These are phyloP conservation scores for Trametes coccinea DNA, from an alignment of 768 basidiomycete species.

Conservation along the genomic window DNA sequence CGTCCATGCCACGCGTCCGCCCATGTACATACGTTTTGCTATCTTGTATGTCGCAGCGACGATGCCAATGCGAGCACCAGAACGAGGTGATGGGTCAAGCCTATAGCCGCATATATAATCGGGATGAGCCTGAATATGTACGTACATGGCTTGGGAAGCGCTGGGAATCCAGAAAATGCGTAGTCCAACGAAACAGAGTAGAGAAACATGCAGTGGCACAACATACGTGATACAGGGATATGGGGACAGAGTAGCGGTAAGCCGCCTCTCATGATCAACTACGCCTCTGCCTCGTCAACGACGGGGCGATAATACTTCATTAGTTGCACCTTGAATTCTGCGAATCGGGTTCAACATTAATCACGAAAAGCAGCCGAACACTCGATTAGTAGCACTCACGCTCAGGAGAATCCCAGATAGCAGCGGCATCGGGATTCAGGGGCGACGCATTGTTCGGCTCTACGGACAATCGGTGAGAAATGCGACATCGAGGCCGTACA, in stretches of 20 bases:
- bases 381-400: conserved; percentile 37
- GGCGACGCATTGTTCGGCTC: conserved; percentile 95
- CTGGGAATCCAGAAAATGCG: conserved; percentile 16
- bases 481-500: neutral
- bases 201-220: conserved; percentile 21
- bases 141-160: conserved; percentile 18
- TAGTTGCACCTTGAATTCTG: conserved; percentile 73
- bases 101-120: too few species aligned
- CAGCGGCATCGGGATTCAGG: conserved; percentile 83
- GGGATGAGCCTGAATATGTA: neutral
- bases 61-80: too few species aligned
- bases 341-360: too few species aligned
- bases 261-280: conserved; percentile 6
- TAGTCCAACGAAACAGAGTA: conserved; percentile 20
- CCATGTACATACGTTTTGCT: too few species aligned
- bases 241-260: neutral
- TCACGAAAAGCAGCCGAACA: too few species aligned
- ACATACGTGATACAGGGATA: conserved; percentile 17
- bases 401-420: conserved; percentile 72
- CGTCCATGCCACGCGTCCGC: too few species aligned
- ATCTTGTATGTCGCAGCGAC: too few species aligned
- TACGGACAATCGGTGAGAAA: conserved; percentile 30
- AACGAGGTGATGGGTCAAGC: too few species aligned
- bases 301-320: conserved; percentile 70
- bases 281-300: conserved; percentile 37